A percentile compares a stretch with the other conserved stretches of the same genome.
These are phyloP conservation scores for Tolypocladium album DNA, from an alignment of 2,329 filamentous ascomycete species.

Conservation along the genomic window DNA sequence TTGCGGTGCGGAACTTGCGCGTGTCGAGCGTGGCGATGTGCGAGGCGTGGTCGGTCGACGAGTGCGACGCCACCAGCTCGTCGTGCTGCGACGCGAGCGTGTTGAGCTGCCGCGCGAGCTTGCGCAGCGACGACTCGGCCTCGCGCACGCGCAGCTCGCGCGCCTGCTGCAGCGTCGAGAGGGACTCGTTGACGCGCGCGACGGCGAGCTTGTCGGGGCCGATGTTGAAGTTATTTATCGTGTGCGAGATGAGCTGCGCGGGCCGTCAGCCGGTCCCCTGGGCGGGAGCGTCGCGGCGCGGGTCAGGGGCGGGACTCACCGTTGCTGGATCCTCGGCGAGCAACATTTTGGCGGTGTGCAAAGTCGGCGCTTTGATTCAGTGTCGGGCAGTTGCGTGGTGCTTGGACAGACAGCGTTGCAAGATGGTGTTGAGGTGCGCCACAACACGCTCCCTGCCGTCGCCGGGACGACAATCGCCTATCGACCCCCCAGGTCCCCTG, in stretches of 20 bases:
- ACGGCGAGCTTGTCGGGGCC: slow-evolving; percentile 77
- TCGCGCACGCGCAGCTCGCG: slow-evolving; percentile 69
- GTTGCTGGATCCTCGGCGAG: slow-evolving; percentile 88
- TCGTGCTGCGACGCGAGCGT: slow-evolving; percentile 66
- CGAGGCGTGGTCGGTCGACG: slow-evolving; percentile 67
- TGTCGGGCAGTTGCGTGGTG: background rate
- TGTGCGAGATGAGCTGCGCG: slow-evolving; percentile 54
- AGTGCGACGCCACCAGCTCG: slow-evolving; percentile 65
- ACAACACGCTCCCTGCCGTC: background rate
- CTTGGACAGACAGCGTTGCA: too few species aligned
- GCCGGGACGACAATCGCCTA: slow-evolving; percentile 6
- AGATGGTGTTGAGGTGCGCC: background rate
- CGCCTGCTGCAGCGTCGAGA: slow-evolving; percentile 73
- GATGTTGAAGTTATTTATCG: slow-evolving; percentile 92
- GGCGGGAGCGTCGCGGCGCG: background rate
- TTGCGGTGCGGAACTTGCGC: slow-evolving; percentile 90
- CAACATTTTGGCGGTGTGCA: slow-evolving; percentile 54
- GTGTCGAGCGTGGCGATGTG: slow-evolving; percentile 83
- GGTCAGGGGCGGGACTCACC: slow-evolving; percentile 36
- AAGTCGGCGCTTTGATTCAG: background rate
- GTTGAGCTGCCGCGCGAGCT: slow-evolving; percentile 64
- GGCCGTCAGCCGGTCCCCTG: background rate
- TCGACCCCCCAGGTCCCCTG: background rate
- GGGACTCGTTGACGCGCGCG: slow-evolving; percentile 71
- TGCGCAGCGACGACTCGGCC: slow-evolving; percentile 55